A percentile compares a stretch with the other conserved stretches of the same genome.
Evolutionary conservation across 345 rosid genomes (phyloP).

Genomic region (Cardiospermum halicacabum): DNA sequence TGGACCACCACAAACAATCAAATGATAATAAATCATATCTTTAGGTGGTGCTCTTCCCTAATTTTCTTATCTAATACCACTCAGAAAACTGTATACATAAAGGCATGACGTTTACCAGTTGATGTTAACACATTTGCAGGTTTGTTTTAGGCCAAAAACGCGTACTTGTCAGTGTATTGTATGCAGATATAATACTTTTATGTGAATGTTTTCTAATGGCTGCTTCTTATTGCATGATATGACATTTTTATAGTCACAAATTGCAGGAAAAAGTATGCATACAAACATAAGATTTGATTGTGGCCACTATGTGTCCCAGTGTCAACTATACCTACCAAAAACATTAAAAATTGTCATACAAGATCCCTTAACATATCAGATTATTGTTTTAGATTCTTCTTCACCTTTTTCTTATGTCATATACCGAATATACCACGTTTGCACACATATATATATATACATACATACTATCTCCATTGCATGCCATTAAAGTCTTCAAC

Average conservation of each 20-base stretch:
- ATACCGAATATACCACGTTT: background rate
- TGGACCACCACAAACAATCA: no score
- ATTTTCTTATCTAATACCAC: slow-evolving; percentile 39
- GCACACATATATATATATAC: background rate
- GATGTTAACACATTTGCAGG: background rate
- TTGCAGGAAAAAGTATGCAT: background rate
- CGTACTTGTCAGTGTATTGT: background rate
- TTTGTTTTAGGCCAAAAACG: background rate
- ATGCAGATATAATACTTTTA: background rate
- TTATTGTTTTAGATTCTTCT: no score
- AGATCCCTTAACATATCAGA: slow-evolving; percentile 5
- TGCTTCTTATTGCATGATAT: background rate
- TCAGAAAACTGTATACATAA: background rate
- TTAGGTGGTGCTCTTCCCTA: slow-evolving; percentile 26
- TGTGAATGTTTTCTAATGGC: background rate
- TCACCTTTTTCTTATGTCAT: background rate
- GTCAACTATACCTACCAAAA: slow-evolving; percentile 25
- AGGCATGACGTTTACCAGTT: background rate
- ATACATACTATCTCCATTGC: slow-evolving; percentile 4
- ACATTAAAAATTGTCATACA: slow-evolving; percentile 4
- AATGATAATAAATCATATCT: background rate
- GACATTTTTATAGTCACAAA: background rate
- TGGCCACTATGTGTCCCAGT: slow-evolving; percentile 4
- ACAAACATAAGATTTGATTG: background rate
- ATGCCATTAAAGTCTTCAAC: slow-evolving; percentile 7